These are phyloP conservation scores for Backusella psychrophila DNA, from an alignment of 192 early-diverging fungal species.

Conservation along the genomic window DNA sequence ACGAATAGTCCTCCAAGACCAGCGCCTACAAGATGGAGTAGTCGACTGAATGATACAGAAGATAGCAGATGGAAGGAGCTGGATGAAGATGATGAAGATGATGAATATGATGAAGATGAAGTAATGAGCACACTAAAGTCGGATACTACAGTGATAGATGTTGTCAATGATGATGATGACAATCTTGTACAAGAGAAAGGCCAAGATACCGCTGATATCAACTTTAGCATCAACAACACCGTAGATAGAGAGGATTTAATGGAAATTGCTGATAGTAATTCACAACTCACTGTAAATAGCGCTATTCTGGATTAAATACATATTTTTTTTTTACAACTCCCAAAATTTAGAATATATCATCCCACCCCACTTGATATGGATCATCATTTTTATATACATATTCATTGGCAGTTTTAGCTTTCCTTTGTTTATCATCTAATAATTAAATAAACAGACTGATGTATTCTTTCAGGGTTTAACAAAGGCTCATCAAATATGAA, in stretches of 20 bases:
- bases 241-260: not conserved
- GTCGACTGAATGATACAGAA: slow-evolving; percentile 21
- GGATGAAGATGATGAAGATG: slow-evolving; percentile 26
- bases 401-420: too few relatives aligned
- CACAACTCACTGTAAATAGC: not conserved
- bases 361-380: too few relatives aligned
- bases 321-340: not conserved
- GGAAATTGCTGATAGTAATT: not conserved
- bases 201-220: not conserved
- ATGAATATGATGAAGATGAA: slow-evolving; percentile 23
- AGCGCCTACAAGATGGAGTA: slow-evolving; percentile 14
- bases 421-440: too few relatives aligned
- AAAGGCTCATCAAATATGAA: too few relatives aligned
- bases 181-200: not conserved
- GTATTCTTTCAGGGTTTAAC: too few relatives aligned
- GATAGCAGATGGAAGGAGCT: slow-evolving; percentile 34
- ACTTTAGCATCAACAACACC: not conserved
- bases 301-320: not conserved
- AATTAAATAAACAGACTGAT: too few relatives aligned
- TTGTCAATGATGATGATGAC: not conserved
- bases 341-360: too few relatives aligned
- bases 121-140: not conserved
- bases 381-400: too few relatives aligned
- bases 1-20: not conserved
- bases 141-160: not conserved